A percentile compares a stretch with the other conserved stretches of the same genome.
These are phyloP conservation scores for Rutstroemia sp. DNA, from an alignment of 2,329 filamentous ascomycete genomes.

Conservation along the genomic window DNA sequence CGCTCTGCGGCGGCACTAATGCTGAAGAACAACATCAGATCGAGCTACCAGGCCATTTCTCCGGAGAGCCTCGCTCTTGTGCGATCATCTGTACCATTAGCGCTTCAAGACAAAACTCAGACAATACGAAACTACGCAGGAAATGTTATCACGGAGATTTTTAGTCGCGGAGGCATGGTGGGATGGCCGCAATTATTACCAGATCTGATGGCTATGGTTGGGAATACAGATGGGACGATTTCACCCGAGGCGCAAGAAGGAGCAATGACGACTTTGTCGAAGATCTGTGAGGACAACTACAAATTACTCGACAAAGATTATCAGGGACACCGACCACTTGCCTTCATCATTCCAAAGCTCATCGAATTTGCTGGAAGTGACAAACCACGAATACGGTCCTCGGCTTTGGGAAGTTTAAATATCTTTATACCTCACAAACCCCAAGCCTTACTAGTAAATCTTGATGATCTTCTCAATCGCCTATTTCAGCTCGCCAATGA, in stretches of 20 bases:
- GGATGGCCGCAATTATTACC: slow-evolving; percentile 88
- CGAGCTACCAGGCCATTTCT: slow-evolving; percentile 68
- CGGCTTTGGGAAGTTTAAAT: slow-evolving; percentile 80
- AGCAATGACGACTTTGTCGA: slow-evolving; percentile 84
- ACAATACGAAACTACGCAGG: slow-evolving; percentile 87
- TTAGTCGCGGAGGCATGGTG: slow-evolving; percentile 75
- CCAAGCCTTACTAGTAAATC: slow-evolving; percentile 69
- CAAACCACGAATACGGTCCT: slow-evolving; percentile 68
- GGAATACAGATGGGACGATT: slow-evolving; percentile 61
- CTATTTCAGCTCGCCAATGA: slow-evolving; percentile 79
- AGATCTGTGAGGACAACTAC: slow-evolving; percentile 95
- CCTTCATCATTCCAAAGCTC: slow-evolving; percentile 83
- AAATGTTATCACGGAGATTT: slow-evolving; percentile 88
- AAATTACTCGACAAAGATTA: slow-evolving; percentile 81
- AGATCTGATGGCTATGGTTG: slow-evolving; percentile 71
- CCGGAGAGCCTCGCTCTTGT: slow-evolving; percentile 68
- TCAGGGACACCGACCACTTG: slow-evolving; percentile 79
- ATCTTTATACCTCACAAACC: slow-evolving; percentile 83
- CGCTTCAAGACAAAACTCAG: slow-evolving; percentile 70
- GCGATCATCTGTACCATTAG: slow-evolving; percentile 68
- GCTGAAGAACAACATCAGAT: slow-evolving; percentile 87
- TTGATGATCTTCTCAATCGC: slow-evolving; percentile 75
- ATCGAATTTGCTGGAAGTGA: slow-evolving; percentile 76
- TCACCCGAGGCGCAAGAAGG: slow-evolving; percentile 76
- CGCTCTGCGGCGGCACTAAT: slow-evolving; percentile 86